Percentiles rank a stretch among this genome's conserved stretches.
phyloP scores from a whole-genome alignment of 768 basidiomycete species.

The Cystoderma amianthinum region DNA sequence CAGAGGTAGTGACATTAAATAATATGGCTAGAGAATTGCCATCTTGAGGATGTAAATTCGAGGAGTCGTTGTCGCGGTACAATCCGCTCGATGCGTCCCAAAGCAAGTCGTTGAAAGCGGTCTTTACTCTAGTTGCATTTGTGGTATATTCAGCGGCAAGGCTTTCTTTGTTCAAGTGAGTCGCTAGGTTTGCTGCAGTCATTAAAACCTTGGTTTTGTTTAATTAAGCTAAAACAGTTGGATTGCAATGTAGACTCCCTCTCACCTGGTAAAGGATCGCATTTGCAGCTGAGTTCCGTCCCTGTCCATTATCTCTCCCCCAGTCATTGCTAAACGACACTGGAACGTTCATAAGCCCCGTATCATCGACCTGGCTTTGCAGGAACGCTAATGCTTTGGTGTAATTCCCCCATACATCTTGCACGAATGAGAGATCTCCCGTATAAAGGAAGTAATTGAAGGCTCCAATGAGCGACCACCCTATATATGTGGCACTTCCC shows the following conservation, averaged over 20 bases:
- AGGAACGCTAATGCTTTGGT: conserved; percentile 28
- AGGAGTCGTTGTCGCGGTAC: conserved; percentile 39
- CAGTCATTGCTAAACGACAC: conserved; percentile 38
- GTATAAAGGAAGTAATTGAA: conserved; percentile 38
- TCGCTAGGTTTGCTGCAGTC: conserved; percentile 27
- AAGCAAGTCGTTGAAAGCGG: conserved; percentile 30
- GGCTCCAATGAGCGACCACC: conserved; percentile 40
- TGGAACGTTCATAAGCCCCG: conserved; percentile 32
- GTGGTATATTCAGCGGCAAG: conserved; percentile 17
- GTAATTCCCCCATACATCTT: conserved; percentile 37
- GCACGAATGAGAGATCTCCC: conserved; percentile 36
- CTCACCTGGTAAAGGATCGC: conserved; percentile 34
- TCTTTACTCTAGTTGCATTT: conserved; percentile 32
- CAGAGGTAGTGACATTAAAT: conserved; percentile 33
- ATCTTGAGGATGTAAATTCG: conserved; percentile 38
- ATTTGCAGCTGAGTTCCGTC: conserved; percentile 40
- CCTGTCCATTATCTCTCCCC: conserved; percentile 38
- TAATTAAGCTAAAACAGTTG: neutral
- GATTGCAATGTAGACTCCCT: neutral
- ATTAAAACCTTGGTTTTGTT: conserved; percentile 18
- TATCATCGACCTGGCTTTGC: conserved; percentile 31
- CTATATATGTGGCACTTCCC: conserved; percentile 38
- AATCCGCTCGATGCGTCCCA: conserved; percentile 36
- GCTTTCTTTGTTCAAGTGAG: conserved; percentile 13
- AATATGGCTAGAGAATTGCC: conserved; percentile 42